phyloP scores from a whole-genome alignment of 2,329 filamentous ascomycete species.

The Aureobasidium lini region DNA sequence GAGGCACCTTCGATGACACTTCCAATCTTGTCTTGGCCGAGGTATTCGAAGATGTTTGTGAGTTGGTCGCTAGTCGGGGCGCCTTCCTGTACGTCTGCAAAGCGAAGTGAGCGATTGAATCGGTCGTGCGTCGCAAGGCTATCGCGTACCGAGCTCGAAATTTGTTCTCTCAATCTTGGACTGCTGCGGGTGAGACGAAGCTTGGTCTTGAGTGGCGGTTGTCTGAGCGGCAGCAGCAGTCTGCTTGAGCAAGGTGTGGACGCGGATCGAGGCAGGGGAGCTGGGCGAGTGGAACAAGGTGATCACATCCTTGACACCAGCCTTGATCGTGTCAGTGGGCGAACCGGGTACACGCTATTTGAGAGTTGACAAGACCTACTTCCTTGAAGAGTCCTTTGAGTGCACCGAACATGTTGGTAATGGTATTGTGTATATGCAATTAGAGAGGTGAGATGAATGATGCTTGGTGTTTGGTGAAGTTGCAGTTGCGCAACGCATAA shows the following conservation, averaged over 20 bases:
- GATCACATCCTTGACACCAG: conserved; percentile 63
- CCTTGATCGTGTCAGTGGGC: conserved; percentile 22
- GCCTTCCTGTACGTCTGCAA: conserved; percentile 63
- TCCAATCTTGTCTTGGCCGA: conserved; percentile 53
- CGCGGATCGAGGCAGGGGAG: conserved; percentile 63
- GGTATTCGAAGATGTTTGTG: conserved; percentile 74
- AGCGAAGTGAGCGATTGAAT: background rate
- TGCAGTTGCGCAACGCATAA: background rate
- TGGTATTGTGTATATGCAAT: background rate
- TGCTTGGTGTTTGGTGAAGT: background rate
- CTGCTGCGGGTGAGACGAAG: conserved; percentile 57
- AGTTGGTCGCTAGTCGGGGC: conserved; percentile 77
- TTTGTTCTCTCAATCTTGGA: conserved; percentile 54
- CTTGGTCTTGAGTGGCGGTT: conserved; percentile 66
- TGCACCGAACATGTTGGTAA: conserved; percentile 15
- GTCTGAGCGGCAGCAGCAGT: conserved; percentile 61
- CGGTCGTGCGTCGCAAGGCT: background rate
- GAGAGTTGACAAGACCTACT: conserved; percentile 24
- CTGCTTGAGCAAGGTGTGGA: conserved; percentile 72
- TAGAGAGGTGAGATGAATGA: background rate
- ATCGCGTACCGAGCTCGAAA: conserved; percentile 61
- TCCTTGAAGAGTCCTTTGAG: conserved; percentile 43
- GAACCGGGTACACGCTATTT: background rate
- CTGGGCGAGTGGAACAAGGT: conserved; percentile 90
- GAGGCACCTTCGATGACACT: conserved; percentile 69